phyloP scores from a whole-genome alignment of 1,284 basidiomycete genomes.

The Bjerkandera adusta region DNA sequence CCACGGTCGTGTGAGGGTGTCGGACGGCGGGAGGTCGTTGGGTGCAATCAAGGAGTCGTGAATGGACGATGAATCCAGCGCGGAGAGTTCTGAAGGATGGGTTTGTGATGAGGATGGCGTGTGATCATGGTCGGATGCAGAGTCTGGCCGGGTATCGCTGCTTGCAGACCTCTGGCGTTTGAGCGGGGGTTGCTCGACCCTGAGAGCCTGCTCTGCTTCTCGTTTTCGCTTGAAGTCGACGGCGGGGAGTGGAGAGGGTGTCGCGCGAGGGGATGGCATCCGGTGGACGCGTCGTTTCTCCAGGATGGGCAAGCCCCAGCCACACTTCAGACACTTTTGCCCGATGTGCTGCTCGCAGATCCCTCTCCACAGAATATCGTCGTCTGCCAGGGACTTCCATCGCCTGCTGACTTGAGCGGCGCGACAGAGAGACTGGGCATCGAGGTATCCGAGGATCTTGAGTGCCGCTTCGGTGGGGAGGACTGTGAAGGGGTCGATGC shows the following conservation, averaged over 20 bases:
- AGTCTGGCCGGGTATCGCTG: conserved; percentile 4
- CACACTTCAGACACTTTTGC: conserved; percentile 95
- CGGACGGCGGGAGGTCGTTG: conserved; percentile 19
- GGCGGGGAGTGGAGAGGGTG: conserved; percentile 26
- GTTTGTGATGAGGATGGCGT: conserved; percentile 7
- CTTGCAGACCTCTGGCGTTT: conserved; percentile 51
- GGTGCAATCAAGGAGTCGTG: conserved; percentile 24
- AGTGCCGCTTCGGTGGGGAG: conserved; percentile 91
- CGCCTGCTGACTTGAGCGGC: conserved; percentile 90
- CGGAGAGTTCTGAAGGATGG: neutral
- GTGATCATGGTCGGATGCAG: conserved; percentile 12
- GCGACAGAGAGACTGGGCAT: conserved; percentile 93
- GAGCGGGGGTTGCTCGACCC: conserved; percentile 23
- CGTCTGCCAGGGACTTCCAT: conserved; percentile 92
- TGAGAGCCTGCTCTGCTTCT: conserved; percentile 30
- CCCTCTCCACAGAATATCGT: conserved; percentile 93
- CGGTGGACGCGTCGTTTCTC: conserved; percentile 61
- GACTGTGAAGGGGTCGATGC: conserved; percentile 92
- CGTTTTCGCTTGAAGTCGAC: conserved; percentile 23
- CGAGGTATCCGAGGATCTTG: conserved; percentile 89
- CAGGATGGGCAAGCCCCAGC: conserved; percentile 94
- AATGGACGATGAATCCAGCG: conserved; percentile 4
- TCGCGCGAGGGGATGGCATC: conserved; percentile 33
- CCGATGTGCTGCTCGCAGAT: conserved; percentile 99
- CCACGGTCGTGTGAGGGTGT: conserved; percentile 81